phyloP scores from a whole-genome alignment of 2,329 filamentous ascomycete genomes.

The Coniochaeta prunicola region DNA sequence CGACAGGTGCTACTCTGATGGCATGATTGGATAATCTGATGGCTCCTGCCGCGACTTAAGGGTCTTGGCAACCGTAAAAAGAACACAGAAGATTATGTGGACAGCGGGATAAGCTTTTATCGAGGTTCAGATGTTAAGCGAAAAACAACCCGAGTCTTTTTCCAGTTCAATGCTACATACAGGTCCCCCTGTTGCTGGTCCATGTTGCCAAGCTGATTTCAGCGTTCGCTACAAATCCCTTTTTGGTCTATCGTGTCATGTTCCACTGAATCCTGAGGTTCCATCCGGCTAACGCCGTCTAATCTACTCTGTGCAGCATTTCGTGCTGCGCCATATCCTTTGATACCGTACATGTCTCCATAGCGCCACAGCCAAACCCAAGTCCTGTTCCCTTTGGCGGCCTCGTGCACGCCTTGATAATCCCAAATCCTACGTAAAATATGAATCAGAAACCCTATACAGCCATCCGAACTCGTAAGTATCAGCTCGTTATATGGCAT shows the following conservation, averaged over 20 bases:
- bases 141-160: neutral
- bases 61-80: neutral
- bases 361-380: too few species aligned
- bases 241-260: too few species aligned
- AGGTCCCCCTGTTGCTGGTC: too few species aligned
- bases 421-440: neutral
- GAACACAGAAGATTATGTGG: neutral
- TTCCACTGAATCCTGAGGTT: neutral
- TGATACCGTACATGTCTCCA: neutral
- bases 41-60: neutral
- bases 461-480: too few species aligned
- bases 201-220: too few species aligned
- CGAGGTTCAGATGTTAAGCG: neutral
- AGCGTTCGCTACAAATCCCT: too few species aligned
- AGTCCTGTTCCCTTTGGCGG: too few species aligned
- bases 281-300: neutral
- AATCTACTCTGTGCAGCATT: neutral
- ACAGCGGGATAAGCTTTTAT: neutral
- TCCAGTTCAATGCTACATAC: too few species aligned
- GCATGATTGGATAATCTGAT: neutral
- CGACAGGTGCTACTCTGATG: neutral
- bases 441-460: too few species aligned
- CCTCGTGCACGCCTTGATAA: too few species aligned
- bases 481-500: neutral
- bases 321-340: neutral